These are phyloP conservation scores for Candida silvicultrix DNA, from an alignment of 805 yeast species.

Conservation along the genomic window DNA sequence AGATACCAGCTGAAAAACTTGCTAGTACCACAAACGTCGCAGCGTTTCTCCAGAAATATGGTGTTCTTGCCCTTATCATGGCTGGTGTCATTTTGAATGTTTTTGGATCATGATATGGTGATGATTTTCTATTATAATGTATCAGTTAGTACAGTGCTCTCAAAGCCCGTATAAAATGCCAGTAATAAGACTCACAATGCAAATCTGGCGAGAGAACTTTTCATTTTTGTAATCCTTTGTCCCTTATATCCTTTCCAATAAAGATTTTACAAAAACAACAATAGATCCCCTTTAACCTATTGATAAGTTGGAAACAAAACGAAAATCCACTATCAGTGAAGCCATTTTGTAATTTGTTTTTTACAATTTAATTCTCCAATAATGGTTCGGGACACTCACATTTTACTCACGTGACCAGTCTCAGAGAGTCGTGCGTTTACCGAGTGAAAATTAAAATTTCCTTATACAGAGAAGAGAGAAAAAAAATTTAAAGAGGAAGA, in stretches of 20 bases:
- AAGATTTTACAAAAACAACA: no score
- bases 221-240: neutral
- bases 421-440: neutral
- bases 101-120: constrained; percentile 52
- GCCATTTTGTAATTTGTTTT: neutral
- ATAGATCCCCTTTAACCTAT: no score
- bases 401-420: neutral
- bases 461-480: no score
- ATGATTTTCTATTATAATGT: constrained; percentile 27
- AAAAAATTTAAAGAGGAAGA: constrained; percentile 1
- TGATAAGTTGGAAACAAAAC: no score
- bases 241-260: no score
- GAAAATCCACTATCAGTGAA: no score
- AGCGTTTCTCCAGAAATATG: constrained; percentile 76
- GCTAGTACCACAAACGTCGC: constrained; percentile 51
- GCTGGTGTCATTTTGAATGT: constrained; percentile 92
- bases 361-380: neutral
- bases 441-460: neutral
- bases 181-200: neutral
- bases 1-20: constrained; percentile 66
- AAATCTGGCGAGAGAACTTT: neutral
- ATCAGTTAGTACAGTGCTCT: constrained; percentile 5
- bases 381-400: neutral
- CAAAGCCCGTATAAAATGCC: no score
- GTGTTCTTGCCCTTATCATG: constrained; percentile 81